These are phyloP conservation scores for Amylostereum areolatum DNA, from an alignment of 1,284 basidiomycete species.

Conservation along the genomic window DNA sequence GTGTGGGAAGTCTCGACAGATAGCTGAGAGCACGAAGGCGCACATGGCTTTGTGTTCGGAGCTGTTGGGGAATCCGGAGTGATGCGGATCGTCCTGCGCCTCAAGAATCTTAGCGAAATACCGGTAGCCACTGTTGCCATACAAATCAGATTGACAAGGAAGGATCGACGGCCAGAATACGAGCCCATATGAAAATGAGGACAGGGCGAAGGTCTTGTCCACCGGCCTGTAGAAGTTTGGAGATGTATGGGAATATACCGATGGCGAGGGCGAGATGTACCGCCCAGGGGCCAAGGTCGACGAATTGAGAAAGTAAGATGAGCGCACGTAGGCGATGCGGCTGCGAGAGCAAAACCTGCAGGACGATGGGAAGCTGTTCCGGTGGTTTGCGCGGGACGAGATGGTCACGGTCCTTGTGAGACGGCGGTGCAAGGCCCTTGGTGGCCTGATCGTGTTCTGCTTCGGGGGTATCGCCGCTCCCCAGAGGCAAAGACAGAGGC, in stretches of 20 bases:
- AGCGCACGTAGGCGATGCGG: constrained; percentile 93
- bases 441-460: constrained; percentile 9
- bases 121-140: constrained; percentile 81
- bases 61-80: constrained; percentile 73
- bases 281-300: constrained; percentile 98
- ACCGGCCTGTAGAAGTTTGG: constrained; percentile 92
- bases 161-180: constrained; percentile 93
- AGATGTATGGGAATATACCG: constrained; percentile 98
- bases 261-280: constrained; percentile 97
- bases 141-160: constrained; percentile 90
- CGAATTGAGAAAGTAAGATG: constrained; percentile 95
- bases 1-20: constrained; percentile 81
- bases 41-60: constrained; percentile 99
- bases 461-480: constrained; percentile 21
- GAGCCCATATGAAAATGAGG: constrained; percentile 99
- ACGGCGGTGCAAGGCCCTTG: constrained; percentile 3
- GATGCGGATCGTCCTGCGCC: constrained; percentile 47
- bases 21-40: constrained; percentile 92
- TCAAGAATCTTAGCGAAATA: constrained; percentile 86
- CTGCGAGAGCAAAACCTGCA: constrained; percentile 95
- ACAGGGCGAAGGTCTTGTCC: constrained; percentile 94
- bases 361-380: constrained; percentile 94
- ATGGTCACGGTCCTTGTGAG: constrained; percentile 35
- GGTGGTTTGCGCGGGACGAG: constrained; percentile 85
- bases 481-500: constrained; percentile 59